phyloP scores from a whole-genome alignment of 805 yeast species.

The Clavispora phyllophila region DNA sequence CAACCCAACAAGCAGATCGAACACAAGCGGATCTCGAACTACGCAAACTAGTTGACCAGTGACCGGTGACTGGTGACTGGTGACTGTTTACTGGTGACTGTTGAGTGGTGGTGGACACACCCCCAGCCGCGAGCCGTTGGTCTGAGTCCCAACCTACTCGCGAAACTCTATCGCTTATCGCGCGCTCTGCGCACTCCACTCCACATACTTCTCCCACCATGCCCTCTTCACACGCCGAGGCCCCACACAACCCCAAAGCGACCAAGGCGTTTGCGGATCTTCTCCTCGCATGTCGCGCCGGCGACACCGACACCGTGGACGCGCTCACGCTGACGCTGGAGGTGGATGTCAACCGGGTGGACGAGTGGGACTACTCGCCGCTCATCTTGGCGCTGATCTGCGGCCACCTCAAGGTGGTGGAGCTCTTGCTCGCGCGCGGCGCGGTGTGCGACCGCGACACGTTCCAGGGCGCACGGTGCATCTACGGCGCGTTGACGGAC shows the following conservation, averaged over 20 bases:
- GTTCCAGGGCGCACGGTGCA: slow-evolving; percentile 71
- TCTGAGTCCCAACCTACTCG: too few relatives aligned
- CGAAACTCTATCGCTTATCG: too few relatives aligned
- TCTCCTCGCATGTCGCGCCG: slow-evolving; percentile 63
- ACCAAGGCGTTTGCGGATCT: slow-evolving; percentile 40
- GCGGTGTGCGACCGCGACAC: slow-evolving; percentile 78
- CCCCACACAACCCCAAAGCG: too few relatives aligned
- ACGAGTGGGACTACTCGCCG: slow-evolving; percentile 73
- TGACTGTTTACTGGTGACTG: too few relatives aligned
- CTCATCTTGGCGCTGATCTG: slow-evolving; percentile 68
- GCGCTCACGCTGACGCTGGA: slow-evolving; percentile 42
- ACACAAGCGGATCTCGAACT: too few relatives aligned
- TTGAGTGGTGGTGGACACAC: too few relatives aligned
- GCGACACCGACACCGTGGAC: slow-evolving; percentile 64
- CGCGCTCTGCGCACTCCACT: too few relatives aligned
- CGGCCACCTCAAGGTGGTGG: slow-evolving; percentile 67
- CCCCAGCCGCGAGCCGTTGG: too few relatives aligned
- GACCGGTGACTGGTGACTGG: too few relatives aligned
- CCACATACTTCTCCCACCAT: background rate
- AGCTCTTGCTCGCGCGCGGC: slow-evolving; percentile 53
- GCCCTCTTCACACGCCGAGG: too few relatives aligned
- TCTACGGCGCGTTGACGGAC: slow-evolving; percentile 74
- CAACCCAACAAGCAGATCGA: too few relatives aligned
- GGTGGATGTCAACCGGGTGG: slow-evolving; percentile 46
- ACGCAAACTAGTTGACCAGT: too few relatives aligned